Base-by-base conservation (phyloP, 2,329 filamentous ascomycete species). In the Pseudogymnoascus sp. region DNA sequence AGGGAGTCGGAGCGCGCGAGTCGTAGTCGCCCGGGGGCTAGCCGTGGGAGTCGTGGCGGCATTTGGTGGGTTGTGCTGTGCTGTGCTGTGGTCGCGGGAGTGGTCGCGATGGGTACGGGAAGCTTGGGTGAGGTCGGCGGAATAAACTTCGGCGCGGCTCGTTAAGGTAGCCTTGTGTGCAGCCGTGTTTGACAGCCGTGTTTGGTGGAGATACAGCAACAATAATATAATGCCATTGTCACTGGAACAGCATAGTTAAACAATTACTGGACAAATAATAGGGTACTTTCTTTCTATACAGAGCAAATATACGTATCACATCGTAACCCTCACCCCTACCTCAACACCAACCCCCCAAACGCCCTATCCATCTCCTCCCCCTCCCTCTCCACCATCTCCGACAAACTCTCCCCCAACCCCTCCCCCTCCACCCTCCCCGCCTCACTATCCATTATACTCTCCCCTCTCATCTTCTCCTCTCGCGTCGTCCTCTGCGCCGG, bases 281-380 rank as follows among this genome's bases (percentile, higher is more conserved):
- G 8, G 4, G 5, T 45, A 12, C 8, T 45, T 34, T 34, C 31
- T 45, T 45, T 45, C 37, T 45, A 21, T 45, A 45, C 40, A 45
- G 40, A 45, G 3, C 18, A 12, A 23, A 45, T 45, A 45, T 45
- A 45, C 40, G 40, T 45, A 45, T 34, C 40, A 23, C 21, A n/a
- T n/a, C n/a, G n/a, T n/a, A n/a, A n/a, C n/a, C n/a, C n/a, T n/a
- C n/a, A n/a, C n/a, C n/a, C 21, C 16, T 36, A 57, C 16, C 26
- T 16, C 65, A 82, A 63, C 34, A 70, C 73, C 31, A 83, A 70
- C 1, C 76, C 76, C 6, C 81, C 81, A 73, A 83, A 83, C 12
- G 79, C 81, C 67, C 80, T 72, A 69, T 83, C 81, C 34, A 83
- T 70, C 69, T 83, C 81, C 67, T 80, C 79, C 1, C 80, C 81